Evolutionary conservation across 2,329 filamentous ascomycete species (phyloP).

Genomic region (Pezicula rhizophila): DNA sequence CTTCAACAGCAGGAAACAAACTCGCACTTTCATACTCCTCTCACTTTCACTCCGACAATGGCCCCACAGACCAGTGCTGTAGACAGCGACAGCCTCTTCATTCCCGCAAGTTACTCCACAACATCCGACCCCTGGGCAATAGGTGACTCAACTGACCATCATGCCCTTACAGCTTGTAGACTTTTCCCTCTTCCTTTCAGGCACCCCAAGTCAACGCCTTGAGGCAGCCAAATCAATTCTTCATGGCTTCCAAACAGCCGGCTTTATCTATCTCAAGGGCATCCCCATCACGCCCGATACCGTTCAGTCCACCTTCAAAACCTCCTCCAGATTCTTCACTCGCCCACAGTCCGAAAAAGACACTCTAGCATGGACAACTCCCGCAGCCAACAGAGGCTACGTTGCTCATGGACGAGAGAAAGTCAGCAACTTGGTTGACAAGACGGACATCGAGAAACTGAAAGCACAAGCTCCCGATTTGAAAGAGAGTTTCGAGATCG

Average conservation of each 20-base stretch:
- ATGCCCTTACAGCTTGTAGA: slow-evolving; percentile 58
- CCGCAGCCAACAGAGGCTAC: slow-evolving; percentile 70
- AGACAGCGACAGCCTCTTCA: slow-evolving; percentile 45
- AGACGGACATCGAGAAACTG: slow-evolving; percentile 43
- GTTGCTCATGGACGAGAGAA: slow-evolving; percentile 67
- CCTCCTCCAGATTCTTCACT: slow-evolving; percentile 66
- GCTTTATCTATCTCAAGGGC: slow-evolving; percentile 84
- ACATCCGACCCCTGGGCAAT: neutral
- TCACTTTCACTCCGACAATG: slow-evolving; percentile 8
- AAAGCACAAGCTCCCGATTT: slow-evolving; percentile 54
- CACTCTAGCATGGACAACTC: slow-evolving; percentile 62
- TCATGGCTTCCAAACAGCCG: slow-evolving; percentile 74
- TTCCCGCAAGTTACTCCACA: slow-evolving; percentile 40
- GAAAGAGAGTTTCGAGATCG: slow-evolving; percentile 62
- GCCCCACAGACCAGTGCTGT: slow-evolving; percentile 29
- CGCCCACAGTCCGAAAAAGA: slow-evolving; percentile 55
- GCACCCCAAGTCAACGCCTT: slow-evolving; percentile 52
- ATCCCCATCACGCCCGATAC: slow-evolving; percentile 60
- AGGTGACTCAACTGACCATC: slow-evolving; percentile 1
- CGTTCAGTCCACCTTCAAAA: slow-evolving; percentile 56
- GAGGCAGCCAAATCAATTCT: slow-evolving; percentile 67
- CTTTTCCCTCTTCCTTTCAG: slow-evolving; percentile 66
- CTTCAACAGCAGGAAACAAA: too few species aligned
- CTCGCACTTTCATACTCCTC: too few species aligned
- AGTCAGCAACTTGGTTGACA: slow-evolving; percentile 51